These are phyloP conservation scores for Paecilomyces sp. DNA, from an alignment of 2,329 filamentous ascomycete species.

Conservation along the genomic window DNA sequence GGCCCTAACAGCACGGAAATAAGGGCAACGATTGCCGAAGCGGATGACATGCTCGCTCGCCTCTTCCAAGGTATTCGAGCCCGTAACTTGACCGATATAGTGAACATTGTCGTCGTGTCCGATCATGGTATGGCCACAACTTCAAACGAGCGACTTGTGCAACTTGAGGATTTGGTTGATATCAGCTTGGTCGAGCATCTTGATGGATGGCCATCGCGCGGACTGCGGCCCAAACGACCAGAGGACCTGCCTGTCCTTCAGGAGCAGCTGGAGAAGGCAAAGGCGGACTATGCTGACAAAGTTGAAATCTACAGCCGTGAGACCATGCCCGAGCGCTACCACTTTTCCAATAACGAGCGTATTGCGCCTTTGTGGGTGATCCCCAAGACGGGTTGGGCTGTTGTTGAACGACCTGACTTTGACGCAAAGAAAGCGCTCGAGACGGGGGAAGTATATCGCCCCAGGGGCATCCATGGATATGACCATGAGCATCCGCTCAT, in stretches of 20 bases:
- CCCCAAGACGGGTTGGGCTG: constrained; percentile 85
- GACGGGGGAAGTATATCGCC: constrained; percentile 64
- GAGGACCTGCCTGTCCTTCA: constrained; percentile 63
- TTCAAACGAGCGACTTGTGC: constrained; percentile 68
- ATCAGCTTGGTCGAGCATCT: constrained; percentile 68
- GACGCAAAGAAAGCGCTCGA: constrained; percentile 61
- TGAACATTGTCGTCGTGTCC: constrained; percentile 93
- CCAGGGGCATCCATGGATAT: constrained; percentile 84
- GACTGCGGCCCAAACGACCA: constrained; percentile 69
- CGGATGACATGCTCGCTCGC: constrained; percentile 72
- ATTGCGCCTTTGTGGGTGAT: constrained; percentile 95
- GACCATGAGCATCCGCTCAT: constrained; percentile 92
- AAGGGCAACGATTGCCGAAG: constrained; percentile 64
- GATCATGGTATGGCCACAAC: constrained; percentile 99
- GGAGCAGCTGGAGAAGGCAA: constrained; percentile 47
- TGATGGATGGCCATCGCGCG: constrained; percentile 91
- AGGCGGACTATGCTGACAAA: constrained; percentile 51
- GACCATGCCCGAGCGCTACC: constrained; percentile 87
- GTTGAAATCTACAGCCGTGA: constrained; percentile 81
- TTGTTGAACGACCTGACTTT: constrained; percentile 74
- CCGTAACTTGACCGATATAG: constrained; percentile 79
- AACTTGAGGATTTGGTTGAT: constrained; percentile 85
- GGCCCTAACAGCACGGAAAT: constrained; percentile 96
- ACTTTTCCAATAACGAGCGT: constrained; percentile 78
- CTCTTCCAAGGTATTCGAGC: constrained; percentile 69